These are phyloP conservation scores for Psilocybe sp. DNA, from an alignment of 768 basidiomycete genomes.

Conservation along the genomic window DNA sequence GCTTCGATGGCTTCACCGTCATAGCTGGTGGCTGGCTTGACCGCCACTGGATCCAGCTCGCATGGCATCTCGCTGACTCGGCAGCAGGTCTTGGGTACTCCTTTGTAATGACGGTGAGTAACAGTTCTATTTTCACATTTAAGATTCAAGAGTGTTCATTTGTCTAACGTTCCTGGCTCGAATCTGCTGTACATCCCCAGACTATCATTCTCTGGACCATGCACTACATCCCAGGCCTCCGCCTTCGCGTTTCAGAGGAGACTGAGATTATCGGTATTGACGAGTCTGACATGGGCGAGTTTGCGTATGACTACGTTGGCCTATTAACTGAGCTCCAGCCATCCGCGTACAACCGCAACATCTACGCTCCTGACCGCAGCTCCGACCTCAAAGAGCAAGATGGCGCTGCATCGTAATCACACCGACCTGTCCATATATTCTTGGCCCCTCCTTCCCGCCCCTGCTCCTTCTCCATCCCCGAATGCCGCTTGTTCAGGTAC, in stretches of 20 bases:
- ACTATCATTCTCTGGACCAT: conserved; percentile 76
- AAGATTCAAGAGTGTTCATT: neutral
- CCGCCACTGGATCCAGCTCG: conserved; percentile 79
- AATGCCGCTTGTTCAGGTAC: too few relatives aligned
- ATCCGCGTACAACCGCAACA: conserved; percentile 8
- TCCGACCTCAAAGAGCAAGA: conserved; percentile 11
- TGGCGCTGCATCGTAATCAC: conserved; percentile 4
- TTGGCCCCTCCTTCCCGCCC: neutral
- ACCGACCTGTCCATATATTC: neutral
- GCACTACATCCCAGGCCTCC: conserved; percentile 72
- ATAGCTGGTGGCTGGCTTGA: conserved; percentile 89
- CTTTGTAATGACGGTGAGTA: conserved; percentile 71
- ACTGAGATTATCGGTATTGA: conserved; percentile 82
- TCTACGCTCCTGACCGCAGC: conserved; percentile 6
- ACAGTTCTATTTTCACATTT: neutral
- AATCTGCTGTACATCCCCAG: conserved; percentile 22
- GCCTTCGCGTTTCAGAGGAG: conserved; percentile 59
- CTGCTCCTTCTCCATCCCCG: too few relatives aligned
- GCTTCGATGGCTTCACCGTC: conserved; percentile 67
- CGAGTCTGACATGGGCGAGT: conserved; percentile 88
- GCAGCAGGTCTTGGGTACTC: conserved; percentile 65
- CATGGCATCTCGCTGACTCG: conserved; percentile 80
- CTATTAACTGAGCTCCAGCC: conserved; percentile 43
- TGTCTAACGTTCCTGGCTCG: neutral
- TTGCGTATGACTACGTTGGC: conserved; percentile 83